phyloP scores from a whole-genome alignment of 306 rosid species.

The Rosa multiflora region DNA sequence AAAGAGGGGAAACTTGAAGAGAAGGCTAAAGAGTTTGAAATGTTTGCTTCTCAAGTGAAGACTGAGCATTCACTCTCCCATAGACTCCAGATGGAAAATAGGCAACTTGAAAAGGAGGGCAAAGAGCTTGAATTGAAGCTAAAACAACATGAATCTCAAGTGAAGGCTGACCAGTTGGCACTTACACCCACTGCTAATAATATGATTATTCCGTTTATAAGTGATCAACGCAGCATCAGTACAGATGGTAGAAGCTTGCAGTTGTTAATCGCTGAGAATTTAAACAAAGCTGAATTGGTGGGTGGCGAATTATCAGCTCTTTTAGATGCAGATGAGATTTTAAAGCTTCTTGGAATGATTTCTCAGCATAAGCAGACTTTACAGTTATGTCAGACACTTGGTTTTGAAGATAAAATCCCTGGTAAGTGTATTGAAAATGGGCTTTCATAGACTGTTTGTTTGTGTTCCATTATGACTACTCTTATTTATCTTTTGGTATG shows the following conservation, averaged over 20 bases:
- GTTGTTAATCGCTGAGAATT: slow-evolving; percentile 22
- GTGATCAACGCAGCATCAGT: neutral
- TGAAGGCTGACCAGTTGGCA: slow-evolving; percentile 21
- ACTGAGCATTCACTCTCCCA: slow-evolving; percentile 11
- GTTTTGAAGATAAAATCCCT: slow-evolving; percentile 38
- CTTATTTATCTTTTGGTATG: neutral
- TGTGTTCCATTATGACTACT: neutral
- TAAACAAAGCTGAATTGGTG: slow-evolving; percentile 12
- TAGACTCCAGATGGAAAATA: slow-evolving; percentile 27
- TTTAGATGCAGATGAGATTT: slow-evolving; percentile 39
- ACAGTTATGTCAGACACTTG: slow-evolving; percentile 33
- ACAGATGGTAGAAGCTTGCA: slow-evolving; percentile 32
- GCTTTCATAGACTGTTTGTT: neutral
- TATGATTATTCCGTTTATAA: no score
- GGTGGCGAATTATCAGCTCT: slow-evolving; percentile 7
- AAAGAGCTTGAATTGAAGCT: slow-evolving; percentile 24
- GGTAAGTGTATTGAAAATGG: slow-evolving; percentile 28
- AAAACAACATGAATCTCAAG: slow-evolving; percentile 26
- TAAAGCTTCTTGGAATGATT: slow-evolving; percentile 44
- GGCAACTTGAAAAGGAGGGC: slow-evolving; percentile 11
- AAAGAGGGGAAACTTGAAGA: no score
- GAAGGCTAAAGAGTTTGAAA: slow-evolving; percentile 7
- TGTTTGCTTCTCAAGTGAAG: neutral
- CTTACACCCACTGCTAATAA: no score
- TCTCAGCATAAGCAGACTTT: slow-evolving; percentile 42